Evolutionary conservation across 163 green algal species (phyloP), one percentile per base, ranked within the genome.

Genomic region (Prototheca stagnorum): DNA sequence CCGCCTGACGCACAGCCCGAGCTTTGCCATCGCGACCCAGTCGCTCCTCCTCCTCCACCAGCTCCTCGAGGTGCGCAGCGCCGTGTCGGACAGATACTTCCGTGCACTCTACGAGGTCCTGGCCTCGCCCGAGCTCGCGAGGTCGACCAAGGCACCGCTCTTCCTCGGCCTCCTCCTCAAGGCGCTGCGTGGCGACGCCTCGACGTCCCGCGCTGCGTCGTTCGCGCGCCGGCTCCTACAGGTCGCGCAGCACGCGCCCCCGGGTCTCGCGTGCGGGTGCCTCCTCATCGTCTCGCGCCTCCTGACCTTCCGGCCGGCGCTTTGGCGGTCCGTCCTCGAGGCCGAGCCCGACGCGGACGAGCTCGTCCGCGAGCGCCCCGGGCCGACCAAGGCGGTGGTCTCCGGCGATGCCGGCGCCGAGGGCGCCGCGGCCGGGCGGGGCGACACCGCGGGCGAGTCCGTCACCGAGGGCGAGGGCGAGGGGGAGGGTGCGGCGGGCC

Each of bases 151-250:
- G 56, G 57, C 65, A 0, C 43, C 73, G 40, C 63, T 81, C 64
- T 75, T 85, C 52, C 56, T 83, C 16, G 58, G 45, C 20, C 57
- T 85, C 19, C 37, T 83, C 14, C 74, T 76, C 70, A 75, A 76
- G 39, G 65, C 65, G 1, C 43, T 84, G 43, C 72, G 76, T 47
- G 72, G 56, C 5, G 88, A 97, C 54, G 60, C 81, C n/a, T 80
- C 64, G 28, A 23, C 55, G 19, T 68, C 69, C 43, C 67, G 88
- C 29, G 59, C 84, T 3, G 66, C 76, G 1, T 85, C 88, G 7
- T 92, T 97, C 42, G 64, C 70, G 37, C 97, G 96, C 78, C 72
- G 88, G 5, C 61, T 97, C 47, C 71, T 95, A 54, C 62, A 69
- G 43, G 51, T 70, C 25, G 55, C 67, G 7, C 24, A 58, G 39